Base-by-base conservation (phyloP, 805 yeast species). In the Nakazawaea molendinolei region DNA sequence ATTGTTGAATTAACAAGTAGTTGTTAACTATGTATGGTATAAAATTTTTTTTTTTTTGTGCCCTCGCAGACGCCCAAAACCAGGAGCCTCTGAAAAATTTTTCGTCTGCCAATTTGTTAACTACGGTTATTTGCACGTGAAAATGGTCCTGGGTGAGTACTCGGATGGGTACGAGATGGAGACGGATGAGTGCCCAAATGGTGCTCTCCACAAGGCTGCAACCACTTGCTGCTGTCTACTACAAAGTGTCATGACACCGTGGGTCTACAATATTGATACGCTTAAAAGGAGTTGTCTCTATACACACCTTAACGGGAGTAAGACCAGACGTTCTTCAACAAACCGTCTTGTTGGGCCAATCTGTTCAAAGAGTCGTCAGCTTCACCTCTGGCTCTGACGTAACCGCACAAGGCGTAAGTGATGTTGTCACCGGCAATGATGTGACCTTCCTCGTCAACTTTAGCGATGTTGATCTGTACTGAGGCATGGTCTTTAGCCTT, bases 401-500 rank as follows among this genome's bases (percentile, higher is more conserved):
- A 86, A 62, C 98, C 98, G 60, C 82, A 78, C 63, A 92, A 78
- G 70, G 96, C 97, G 79, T 90, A 92, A 60, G 97, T 81, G 76
- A 84, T 74, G 85, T 74, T 73, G 58, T 77, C 76, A 68, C 89
- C 94, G 63, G 87, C 80, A 66, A 90, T 76, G 57, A 92, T 92
- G 66, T 82, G 89, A 58, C 98, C 98, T 63, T 84, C 81, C 65
- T 77, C 96, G 64, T 92, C 97, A 63, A 92, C 95, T 73, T 90
- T 86, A 63, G 95, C 97, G 60, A 92, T 79, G 90, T 85, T 90
- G 76, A 92, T 84, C 76, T 92, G 98, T 59, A 92, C 97, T 51
- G 97, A 85, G 57, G 97, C 92, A 74, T 92, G 98, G 76, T 92
- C 98, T 80, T 92, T 89, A 63, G 98, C 89, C 79, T 86, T 87